Percentiles rank a stretch among this genome's conserved stretches.
These are phyloP conservation scores for Diplotaxis tenuifolia DNA, from an alignment of 345 rosid genomes.

Conservation along the genomic window DNA sequence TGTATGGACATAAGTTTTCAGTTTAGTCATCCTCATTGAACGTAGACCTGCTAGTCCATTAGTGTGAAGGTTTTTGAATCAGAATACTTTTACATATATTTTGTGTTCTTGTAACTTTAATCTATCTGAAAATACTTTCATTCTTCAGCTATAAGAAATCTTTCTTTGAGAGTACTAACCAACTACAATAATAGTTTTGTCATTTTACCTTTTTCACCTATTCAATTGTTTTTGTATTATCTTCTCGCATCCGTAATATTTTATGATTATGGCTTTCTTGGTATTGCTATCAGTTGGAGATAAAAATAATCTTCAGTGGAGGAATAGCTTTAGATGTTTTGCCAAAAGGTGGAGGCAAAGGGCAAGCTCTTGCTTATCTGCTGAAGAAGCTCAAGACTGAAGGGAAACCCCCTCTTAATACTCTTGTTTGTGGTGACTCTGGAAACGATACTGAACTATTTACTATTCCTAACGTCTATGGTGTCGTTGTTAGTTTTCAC, in stretches of 20 bases:
- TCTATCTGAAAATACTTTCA: neutral
- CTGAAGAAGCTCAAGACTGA: conserved; percentile 61
- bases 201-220: too few relatives aligned
- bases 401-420: conserved; percentile 65
- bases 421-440: conserved; percentile 96
- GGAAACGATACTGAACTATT: conserved; percentile 96
- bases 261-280: neutral
- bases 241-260: neutral
- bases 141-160: neutral
- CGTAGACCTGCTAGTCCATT: neutral
- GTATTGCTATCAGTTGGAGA: conserved; percentile 58
- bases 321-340: conserved; percentile 88
- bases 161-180: too few relatives aligned
- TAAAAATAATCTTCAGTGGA: conserved; percentile 87
- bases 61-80: neutral
- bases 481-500: conserved; percentile 70
- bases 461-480: conserved; percentile 79
- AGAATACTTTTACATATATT: neutral
- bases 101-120: neutral
- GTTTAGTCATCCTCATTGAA: neutral
- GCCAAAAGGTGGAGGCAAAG: conserved; percentile 93
- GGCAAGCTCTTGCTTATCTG: conserved; percentile 94
- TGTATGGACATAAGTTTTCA: neutral
- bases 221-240: too few relatives aligned
- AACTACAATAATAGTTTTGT: too few relatives aligned